These are phyloP conservation scores for Trypanosoma lewisi DNA, from an alignment of 208 protist genomes.

Conservation along the genomic window DNA sequence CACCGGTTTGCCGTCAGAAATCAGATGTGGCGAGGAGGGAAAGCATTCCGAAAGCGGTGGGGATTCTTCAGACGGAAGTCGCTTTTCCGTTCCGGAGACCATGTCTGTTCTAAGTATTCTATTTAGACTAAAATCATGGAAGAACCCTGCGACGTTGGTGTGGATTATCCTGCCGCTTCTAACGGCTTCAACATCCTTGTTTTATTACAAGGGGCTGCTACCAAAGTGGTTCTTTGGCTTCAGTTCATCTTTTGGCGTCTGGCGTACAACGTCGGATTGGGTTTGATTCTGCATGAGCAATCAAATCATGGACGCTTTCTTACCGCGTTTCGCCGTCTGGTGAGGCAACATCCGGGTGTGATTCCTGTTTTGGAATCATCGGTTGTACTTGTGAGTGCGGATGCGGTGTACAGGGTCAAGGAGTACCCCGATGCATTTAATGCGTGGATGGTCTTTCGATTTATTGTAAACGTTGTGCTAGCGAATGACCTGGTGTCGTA, in stretches of 20 bases:
- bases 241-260: constrained; percentile 93
- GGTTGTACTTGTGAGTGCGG: constrained; percentile 44
- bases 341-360: constrained; percentile 22
- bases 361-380: constrained; percentile 44
- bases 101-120: constrained; percentile 60
- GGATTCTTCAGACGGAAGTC: constrained; percentile 44
- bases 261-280: constrained; percentile 92
- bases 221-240: constrained; percentile 71
- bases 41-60: constrained; percentile 14
- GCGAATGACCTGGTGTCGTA: constrained; percentile 89
- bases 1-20: background rate
- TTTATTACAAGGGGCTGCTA: constrained; percentile 41
- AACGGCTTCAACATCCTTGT: constrained; percentile 31
- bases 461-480: constrained; percentile 93
- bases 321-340: constrained; percentile 34
- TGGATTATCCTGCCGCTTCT: constrained; percentile 42
- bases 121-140: constrained; percentile 47
- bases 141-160: constrained; percentile 42
- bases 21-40: background rate
- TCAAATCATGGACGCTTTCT: constrained; percentile 56
- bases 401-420: constrained; percentile 39
- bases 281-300: constrained; percentile 82
- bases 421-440: constrained; percentile 90
- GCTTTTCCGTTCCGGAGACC: constrained; percentile 65
- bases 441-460: constrained; percentile 93